Conservation (phyloP, 2,329 filamentous ascomycete species). For the Talaromyces pinophilus region DNA sequence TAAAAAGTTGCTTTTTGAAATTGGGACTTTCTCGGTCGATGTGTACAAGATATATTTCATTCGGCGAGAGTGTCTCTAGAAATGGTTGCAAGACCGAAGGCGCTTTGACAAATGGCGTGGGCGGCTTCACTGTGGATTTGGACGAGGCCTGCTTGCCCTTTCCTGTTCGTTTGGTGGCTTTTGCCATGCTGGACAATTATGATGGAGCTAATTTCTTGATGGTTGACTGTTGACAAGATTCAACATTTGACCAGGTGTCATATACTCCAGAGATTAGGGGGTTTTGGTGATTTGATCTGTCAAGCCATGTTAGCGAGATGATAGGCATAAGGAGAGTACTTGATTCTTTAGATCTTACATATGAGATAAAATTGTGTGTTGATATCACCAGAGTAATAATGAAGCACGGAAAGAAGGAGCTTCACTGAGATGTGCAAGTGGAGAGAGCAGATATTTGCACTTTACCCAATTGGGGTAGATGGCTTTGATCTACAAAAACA, state of each 20-base stretch:
- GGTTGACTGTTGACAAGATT: not conserved
- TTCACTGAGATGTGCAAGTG: not conserved
- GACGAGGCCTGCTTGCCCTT: constrained; percentile 34
- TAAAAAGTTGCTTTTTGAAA: constrained; percentile 81
- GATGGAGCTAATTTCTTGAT: not conserved
- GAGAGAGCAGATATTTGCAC: not conserved
- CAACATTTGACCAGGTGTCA: not conserved
- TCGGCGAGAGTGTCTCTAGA: constrained; percentile 63
- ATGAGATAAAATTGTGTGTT: not conserved
- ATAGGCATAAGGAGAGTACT: not conserved
- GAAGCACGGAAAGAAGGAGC: not conserved
- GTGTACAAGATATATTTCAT: constrained; percentile 81
- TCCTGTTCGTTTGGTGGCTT: constrained; percentile 35
- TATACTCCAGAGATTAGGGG: too few species aligned
- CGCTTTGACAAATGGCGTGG: constrained; percentile 68
- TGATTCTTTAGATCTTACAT: not conserved
- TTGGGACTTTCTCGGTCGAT: constrained; percentile 69
- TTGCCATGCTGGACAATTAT: constrained; percentile 34
- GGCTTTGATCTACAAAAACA: constrained; percentile 12
- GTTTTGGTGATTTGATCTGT: not conserved
- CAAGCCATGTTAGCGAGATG: not conserved
- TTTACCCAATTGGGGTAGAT: constrained; percentile 3
- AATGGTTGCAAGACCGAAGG: constrained; percentile 66
- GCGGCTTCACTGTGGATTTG: constrained; percentile 38
- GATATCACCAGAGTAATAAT: not conserved